Percentiles rank a stretch among this genome's conserved stretches.
These are phyloP conservation scores for Bipolaris gigantea DNA, from an alignment of 2,329 filamentous ascomycete species.

Conservation along the genomic window DNA sequence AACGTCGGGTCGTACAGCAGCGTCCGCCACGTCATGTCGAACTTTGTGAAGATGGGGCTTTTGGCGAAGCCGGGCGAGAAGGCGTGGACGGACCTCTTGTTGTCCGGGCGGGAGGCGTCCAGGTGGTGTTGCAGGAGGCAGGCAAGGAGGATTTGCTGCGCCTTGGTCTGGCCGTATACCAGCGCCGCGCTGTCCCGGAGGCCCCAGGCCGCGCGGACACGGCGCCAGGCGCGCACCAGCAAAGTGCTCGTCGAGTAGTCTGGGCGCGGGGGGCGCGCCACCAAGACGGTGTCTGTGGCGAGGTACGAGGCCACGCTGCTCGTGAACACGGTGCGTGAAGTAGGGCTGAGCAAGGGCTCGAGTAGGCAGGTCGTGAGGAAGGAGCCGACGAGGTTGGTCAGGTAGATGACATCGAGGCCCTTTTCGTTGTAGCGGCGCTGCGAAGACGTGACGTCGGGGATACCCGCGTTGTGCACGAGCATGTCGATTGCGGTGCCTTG, in stretches of 20 bases:
- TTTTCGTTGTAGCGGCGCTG: constrained; percentile 1
- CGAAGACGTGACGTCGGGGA: constrained; percentile 3
- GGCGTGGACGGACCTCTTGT: constrained; percentile 6
- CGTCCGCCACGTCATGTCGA: constrained; percentile 10
- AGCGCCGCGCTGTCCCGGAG: background rate
- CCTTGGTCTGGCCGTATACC: constrained; percentile 14
- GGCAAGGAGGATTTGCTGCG: constrained; percentile 19
- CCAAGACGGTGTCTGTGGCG: background rate
- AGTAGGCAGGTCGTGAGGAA: constrained; percentile 20
- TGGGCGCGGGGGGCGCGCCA: background rate
- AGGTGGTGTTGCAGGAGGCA: constrained; percentile 15
- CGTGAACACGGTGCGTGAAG: constrained; percentile 17
- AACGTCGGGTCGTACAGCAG: constrained; percentile 18
- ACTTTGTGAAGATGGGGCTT: constrained; percentile 16
- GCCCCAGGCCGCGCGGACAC: background rate
- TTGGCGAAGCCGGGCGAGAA: constrained; percentile 18
- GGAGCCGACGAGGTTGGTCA: constrained; percentile 21
- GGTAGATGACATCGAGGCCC: constrained; percentile 13
- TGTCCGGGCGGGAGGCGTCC: background rate
- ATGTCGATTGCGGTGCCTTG: constrained; percentile 15
- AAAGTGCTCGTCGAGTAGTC: background rate
- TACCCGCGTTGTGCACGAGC: constrained; percentile 23
- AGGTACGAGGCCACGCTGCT: constrained; percentile 15
- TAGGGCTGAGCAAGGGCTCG: constrained; percentile 5
- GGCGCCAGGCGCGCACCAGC: background rate